Base-by-base conservation (phyloP, 106 monocot genomes). In the Cymbidium sinense region DNA sequence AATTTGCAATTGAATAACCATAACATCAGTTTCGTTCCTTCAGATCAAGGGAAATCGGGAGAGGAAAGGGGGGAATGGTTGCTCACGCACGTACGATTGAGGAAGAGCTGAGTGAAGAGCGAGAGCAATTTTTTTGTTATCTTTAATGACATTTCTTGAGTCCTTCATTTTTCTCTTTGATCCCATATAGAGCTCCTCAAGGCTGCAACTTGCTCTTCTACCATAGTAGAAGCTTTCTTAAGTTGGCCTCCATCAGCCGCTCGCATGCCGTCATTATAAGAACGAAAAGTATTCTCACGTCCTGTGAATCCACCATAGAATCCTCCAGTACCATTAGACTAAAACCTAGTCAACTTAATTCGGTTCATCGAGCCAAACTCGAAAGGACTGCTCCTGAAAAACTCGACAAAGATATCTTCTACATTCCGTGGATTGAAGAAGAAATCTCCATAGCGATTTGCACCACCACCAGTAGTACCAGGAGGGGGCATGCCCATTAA, bases 161-260 rank as follows among this genome's bases (percentile, higher is more conserved):
- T n/a, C n/a, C n/a, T n/a, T n/a, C n/a, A n/a, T n/a, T n/a, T n/a
- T n/a, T n/a, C n/a, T n/a, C n/a, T n/a, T n/a, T n/a, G n/a, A n/a
- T n/a, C n/a, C n/a, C n/a, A n/a, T n/a, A n/a, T n/a, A n/a, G n/a
- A n/a, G n/a, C n/a, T n/a, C 96, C 76, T 93, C 93, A 23, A 96
- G 91, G 76, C 80, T 89, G 77, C 96, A 41, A 85, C 39, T 77
- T 93, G 35, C 79, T 85, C 93, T 72, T 78, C 87, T 81, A 93
- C 96, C 28, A 96, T 81, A 20, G 86, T 76, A 36, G 89, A 73
- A 18, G 89, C 55, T 65, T 90, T 95, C 29, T 84, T 75, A 34
- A 75, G 62, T 37, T 58, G 80, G 35, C 76, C 82, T 35, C 80
- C 80, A 30, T 75, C 77, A 33, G 82, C 80, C 55, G 55, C 21